Evolutionary conservation across 1,284 basidiomycete genomes (phyloP).

Genomic region (Ustilago sp.): DNA sequence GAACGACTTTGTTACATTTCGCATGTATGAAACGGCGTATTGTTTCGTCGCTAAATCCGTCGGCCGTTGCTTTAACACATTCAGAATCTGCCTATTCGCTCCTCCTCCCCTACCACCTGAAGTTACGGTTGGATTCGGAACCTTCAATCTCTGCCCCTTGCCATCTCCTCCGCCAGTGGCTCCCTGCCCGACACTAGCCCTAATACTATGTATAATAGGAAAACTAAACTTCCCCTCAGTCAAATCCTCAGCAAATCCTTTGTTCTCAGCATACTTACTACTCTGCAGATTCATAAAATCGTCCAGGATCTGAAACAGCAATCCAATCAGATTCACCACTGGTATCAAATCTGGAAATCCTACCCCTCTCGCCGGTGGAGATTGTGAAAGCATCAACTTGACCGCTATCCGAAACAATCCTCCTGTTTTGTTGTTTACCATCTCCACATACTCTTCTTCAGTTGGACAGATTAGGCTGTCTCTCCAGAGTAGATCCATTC

Average conservation of each 20-base stretch:
- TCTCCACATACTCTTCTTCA: constrained; percentile 91
- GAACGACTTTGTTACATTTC: constrained; percentile 60
- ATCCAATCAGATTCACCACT: constrained; percentile 90
- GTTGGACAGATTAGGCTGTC: constrained; percentile 91
- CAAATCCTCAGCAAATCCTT: constrained; percentile 93
- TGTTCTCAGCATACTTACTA: constrained; percentile 85
- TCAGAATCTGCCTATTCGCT: constrained; percentile 61
- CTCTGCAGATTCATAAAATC: constrained; percentile 97
- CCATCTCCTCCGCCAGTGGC: not conserved
- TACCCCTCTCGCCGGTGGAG: constrained; percentile 1
- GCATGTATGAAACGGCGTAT: constrained; percentile 66
- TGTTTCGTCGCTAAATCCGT: constrained; percentile 61
- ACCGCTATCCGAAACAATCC: constrained; percentile 91
- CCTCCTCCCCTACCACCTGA: not conserved
- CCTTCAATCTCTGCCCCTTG: not conserved
- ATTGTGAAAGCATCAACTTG: constrained; percentile 90
- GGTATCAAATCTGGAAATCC: constrained; percentile 73
- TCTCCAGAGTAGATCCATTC: constrained; percentile 93
- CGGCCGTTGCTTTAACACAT: constrained; percentile 63
- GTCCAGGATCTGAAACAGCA: constrained; percentile 95
- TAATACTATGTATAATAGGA: constrained; percentile 88
- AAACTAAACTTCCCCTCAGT: constrained; percentile 98
- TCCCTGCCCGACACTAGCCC: constrained; percentile 65
- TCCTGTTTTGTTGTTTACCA: constrained; percentile 99
- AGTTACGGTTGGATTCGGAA: constrained; percentile 16